phyloP scores from a whole-genome alignment of 2,329 filamentous ascomycete species.

The Chalara sp. region DNA sequence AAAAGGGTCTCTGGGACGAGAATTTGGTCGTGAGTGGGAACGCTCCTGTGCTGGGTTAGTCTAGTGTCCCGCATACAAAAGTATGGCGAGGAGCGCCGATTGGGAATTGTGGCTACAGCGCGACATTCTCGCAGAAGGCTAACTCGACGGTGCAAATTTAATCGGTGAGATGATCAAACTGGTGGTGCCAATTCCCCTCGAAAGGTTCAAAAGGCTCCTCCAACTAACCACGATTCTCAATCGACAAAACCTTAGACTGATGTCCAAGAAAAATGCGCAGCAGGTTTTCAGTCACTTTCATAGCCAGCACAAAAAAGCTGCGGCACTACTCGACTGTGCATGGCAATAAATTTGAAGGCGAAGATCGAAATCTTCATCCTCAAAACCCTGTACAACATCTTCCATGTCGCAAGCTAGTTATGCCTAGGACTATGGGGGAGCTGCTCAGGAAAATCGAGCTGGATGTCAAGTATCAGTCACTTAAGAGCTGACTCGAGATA shows the following conservation, averaged over 20 bases:
- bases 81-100: conserved; percentile 70
- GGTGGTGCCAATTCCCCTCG: conserved; percentile 21
- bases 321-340: conserved; percentile 29
- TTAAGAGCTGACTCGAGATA: conserved; percentile 23
- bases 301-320: neutral
- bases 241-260: conserved; percentile 65
- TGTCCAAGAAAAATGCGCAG: conserved; percentile 40
- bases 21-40: conserved; percentile 91
- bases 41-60: conserved; percentile 81
- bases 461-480: conserved; percentile 46
- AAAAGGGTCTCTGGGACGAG: conserved; percentile 98
- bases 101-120: conserved; percentile 86
- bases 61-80: conserved; percentile 57
- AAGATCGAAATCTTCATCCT: conserved; percentile 62
- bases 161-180: conserved; percentile 57
- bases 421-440: conserved; percentile 49
- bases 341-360: conserved; percentile 73
- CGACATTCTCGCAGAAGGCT: conserved; percentile 85
- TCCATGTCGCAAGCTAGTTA: conserved; percentile 45
- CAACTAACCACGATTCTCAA: conserved; percentile 48
- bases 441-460: conserved; percentile 71
- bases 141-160: conserved; percentile 74
- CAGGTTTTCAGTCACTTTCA: conserved; percentile 12
- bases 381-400: conserved; percentile 67
- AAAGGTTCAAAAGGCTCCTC: conserved; percentile 10